These are phyloP conservation scores for Rhodamnia rubescens DNA, from an alignment of 345 rosid species.

Conservation along the genomic window DNA sequence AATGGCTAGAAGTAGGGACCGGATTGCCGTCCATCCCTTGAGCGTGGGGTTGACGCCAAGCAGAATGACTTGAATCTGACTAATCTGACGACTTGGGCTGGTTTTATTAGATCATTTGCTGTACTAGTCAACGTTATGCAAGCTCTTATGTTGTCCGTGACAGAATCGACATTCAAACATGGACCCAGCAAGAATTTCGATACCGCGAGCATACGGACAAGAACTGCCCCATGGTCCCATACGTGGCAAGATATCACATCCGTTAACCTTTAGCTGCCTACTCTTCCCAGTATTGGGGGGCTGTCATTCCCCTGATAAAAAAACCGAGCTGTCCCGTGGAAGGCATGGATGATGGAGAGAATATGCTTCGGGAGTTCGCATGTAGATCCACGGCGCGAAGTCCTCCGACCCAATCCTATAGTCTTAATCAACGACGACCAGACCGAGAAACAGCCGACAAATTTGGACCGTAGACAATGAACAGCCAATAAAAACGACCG, in stretches of 20 bases:
- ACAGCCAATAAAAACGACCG: background rate
- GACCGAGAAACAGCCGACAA: background rate
- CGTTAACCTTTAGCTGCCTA: background rate
- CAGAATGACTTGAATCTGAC: background rate
- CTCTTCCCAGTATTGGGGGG: background rate
- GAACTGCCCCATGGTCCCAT: background rate
- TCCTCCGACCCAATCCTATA: background rate
- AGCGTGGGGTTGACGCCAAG: background rate
- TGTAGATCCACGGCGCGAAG: background rate
- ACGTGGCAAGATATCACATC: background rate
- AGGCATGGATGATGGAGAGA: background rate
- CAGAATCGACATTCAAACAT: background rate
- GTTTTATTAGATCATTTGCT: background rate
- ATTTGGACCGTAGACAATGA: background rate
- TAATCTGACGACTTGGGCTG: background rate
- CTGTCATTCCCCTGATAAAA: background rate
- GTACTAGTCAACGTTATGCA: background rate
- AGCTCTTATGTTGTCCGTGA: background rate
- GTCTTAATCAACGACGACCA: background rate
- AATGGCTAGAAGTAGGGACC: background rate
- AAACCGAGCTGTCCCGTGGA: background rate
- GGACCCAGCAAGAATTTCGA: background rate
- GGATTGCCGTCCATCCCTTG: background rate
- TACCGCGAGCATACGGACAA: background rate
- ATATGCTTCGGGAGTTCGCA: background rate